Percentiles rank a stretch among this genome's conserved stretches.
Conservation (phyloP, 2,329 filamentous ascomycete species). For the Pseudogymnoascus destructans region DNA sequence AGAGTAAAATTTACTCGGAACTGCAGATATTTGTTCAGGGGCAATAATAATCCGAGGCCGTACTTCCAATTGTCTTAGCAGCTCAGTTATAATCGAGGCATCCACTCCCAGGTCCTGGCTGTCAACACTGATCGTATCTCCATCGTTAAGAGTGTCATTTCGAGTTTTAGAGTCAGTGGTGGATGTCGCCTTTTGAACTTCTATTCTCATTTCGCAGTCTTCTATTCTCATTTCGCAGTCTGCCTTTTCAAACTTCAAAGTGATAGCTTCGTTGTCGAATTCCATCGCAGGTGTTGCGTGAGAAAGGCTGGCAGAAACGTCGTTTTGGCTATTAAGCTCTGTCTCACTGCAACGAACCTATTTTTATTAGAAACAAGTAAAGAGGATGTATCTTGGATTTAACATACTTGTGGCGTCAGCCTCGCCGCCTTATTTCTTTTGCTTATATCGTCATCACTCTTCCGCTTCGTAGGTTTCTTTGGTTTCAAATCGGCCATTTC, state of each 20-base stretch:
- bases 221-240: no score
- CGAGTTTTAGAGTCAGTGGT: neutral
- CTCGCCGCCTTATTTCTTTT: neutral
- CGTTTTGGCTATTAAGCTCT: neutral
- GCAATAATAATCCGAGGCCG: neutral
- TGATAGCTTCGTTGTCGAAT: no score
- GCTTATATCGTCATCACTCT: neutral
- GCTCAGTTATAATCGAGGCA: neutral
- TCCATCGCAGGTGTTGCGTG: no score
- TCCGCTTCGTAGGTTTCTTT: neutral
- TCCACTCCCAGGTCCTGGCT: neutral
- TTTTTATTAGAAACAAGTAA: neutral
- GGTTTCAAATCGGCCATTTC: neutral
- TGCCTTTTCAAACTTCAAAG: no score
- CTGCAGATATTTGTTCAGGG: no score
- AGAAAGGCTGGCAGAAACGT: no score
- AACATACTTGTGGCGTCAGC: neutral
- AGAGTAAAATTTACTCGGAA: no score
- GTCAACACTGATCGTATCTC: neutral
- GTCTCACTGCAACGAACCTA: neutral
- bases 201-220: no score
- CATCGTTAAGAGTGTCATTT: neutral
- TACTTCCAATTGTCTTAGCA: neutral
- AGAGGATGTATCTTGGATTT: neutral
- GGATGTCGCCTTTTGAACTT: neutral